phyloP scores from a whole-genome alignment of 2,329 filamentous ascomycete species.

The Clonostachys solani region DNA sequence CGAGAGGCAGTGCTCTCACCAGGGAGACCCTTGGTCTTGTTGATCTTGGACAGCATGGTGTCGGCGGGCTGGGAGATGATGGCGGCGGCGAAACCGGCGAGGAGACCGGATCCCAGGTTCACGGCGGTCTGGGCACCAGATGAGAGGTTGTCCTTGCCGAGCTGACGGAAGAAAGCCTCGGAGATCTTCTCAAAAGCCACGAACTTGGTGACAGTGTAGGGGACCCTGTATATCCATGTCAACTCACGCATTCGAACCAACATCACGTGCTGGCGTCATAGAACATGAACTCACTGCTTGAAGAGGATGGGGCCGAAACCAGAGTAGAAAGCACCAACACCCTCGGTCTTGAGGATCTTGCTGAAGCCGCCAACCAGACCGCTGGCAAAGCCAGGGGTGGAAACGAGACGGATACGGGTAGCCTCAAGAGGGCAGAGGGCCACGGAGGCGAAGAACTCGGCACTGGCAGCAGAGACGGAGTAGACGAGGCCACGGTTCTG shows the following conservation, averaged over 20 bases:
- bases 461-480: constrained; percentile 57
- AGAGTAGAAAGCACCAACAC: constrained; percentile 76
- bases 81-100: constrained; percentile 66
- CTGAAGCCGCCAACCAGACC: constrained; percentile 69
- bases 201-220: constrained; percentile 85
- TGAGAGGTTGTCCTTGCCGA: constrained; percentile 64
- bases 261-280: not conserved
- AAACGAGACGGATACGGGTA: constrained; percentile 83
- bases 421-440: constrained; percentile 82
- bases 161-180: constrained; percentile 57
- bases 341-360: constrained; percentile 74
- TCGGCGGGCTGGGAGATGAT: constrained; percentile 78
- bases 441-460: constrained; percentile 64
- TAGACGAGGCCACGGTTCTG: constrained; percentile 74
- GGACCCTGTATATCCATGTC: constrained; percentile 48
- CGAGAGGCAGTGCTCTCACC: constrained; percentile 72
- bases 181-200: constrained; percentile 79
- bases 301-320: constrained; percentile 78
- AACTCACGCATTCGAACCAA: constrained; percentile 2
- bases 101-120: constrained; percentile 53
- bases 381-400: constrained; percentile 71
- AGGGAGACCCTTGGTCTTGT: constrained; percentile 76
- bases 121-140: constrained; percentile 63
- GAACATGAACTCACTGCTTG: not conserved
- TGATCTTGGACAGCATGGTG: constrained; percentile 84